Percentiles rank a stretch among this genome's conserved stretches.
phyloP scores from a whole-genome alignment of 2,329 filamentous ascomycete genomes.

The Penicillium nordicum region DNA sequence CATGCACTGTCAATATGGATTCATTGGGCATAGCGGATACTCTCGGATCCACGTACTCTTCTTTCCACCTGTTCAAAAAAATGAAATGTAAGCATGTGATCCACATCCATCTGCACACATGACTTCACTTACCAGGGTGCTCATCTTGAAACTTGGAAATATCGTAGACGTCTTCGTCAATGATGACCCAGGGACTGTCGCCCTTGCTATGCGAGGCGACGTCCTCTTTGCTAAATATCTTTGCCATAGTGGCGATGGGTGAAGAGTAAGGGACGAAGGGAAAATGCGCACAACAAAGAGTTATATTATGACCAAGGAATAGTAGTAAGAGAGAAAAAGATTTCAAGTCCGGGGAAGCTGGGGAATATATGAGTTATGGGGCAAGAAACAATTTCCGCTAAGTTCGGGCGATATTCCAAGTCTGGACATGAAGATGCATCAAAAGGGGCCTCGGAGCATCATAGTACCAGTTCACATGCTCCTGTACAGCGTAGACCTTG shows the following conservation, averaged over 20 bases:
- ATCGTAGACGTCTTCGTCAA: constrained; percentile 95
- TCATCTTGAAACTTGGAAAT: constrained; percentile 84
- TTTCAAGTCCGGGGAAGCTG: constrained; percentile 23
- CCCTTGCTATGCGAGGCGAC: constrained; percentile 90
- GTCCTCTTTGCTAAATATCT: constrained; percentile 77
- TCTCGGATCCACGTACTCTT: constrained; percentile 53
- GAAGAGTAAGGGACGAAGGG: background rate
- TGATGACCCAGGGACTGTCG: constrained; percentile 80
- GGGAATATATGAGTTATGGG: constrained; percentile 21
- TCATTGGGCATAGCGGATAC: background rate
- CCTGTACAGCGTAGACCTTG: background rate
- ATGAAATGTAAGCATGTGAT: background rate
- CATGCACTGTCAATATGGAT: constrained; percentile 19
- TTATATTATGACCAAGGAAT: constrained; percentile 3
- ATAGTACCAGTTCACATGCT: constrained; percentile 9
- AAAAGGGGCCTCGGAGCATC: constrained; percentile 20
- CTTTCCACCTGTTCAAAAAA: constrained; percentile 57
- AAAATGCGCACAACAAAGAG: background rate
- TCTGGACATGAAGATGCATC: constrained; percentile 5
- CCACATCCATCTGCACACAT: background rate
- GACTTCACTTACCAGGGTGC: constrained; percentile 55
- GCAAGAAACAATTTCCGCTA: constrained; percentile 6
- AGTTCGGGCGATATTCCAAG: constrained; percentile 7
- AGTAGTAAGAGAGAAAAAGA: constrained; percentile 9
- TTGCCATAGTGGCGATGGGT: constrained; percentile 64